Percentiles rank a stretch among this genome's conserved stretches.
These are phyloP conservation scores for Cubamyces lactineus DNA, from an alignment of 768 basidiomycete species.

Conservation along the genomic window DNA sequence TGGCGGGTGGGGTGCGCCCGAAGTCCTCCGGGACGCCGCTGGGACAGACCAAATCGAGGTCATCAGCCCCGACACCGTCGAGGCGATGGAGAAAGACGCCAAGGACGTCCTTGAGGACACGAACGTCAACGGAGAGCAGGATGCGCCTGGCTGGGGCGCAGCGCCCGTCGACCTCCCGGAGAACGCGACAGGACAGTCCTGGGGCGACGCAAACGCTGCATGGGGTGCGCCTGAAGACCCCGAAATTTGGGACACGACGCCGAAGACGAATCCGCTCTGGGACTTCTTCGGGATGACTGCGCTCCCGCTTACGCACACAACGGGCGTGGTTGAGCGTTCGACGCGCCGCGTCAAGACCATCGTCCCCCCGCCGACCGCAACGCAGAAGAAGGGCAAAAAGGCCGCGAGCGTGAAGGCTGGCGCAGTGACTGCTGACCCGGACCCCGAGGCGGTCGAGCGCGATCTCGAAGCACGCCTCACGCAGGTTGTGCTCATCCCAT, in stretches of 20 bases:
- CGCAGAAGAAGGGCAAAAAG: slow-evolving; percentile 19
- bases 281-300: slow-evolving; percentile 56
- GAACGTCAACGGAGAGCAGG: slow-evolving; percentile 17
- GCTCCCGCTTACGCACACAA: slow-evolving; percentile 63
- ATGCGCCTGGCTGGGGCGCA: background rate
- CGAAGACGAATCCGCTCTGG: slow-evolving; percentile 35
- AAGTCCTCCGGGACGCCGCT: slow-evolving; percentile 13
- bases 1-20: background rate
- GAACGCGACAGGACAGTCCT: slow-evolving; percentile 12
- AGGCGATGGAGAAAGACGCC: slow-evolving; percentile 17
- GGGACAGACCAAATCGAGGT: slow-evolving; percentile 21
- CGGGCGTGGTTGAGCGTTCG: slow-evolving; percentile 68
- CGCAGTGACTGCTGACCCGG: slow-evolving; percentile 1
- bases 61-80: slow-evolving; percentile 20
- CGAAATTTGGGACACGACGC: slow-evolving; percentile 19
- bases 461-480: slow-evolving; percentile 52
- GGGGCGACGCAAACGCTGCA: slow-evolving; percentile 21
- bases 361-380: slow-evolving; percentile 39
- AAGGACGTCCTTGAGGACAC: slow-evolving; percentile 23
- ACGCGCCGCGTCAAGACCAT: slow-evolving; percentile 59
- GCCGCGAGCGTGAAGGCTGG: background rate
- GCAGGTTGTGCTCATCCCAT: slow-evolving; percentile 57
- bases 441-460: slow-evolving; percentile 44
- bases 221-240: slow-evolving; percentile 14
- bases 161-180: background rate